Evolutionary conservation across 73 alveolate genomes (phyloP).

Genomic region (Urostyla sp.): DNA sequence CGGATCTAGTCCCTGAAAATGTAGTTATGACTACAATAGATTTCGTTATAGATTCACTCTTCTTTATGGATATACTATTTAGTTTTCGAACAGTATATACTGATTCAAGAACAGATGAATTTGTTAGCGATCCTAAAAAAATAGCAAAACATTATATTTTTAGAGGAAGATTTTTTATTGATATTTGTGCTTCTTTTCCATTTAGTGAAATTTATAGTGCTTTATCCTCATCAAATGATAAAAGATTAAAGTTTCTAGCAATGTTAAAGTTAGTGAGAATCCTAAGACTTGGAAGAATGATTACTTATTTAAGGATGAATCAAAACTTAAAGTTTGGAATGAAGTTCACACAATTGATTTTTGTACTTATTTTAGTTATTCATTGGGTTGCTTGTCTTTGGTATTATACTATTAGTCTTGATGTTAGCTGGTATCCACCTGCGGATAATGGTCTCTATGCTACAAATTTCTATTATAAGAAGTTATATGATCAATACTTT

Average conservation of each 20-base stretch:
- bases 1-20: conserved; percentile 16
- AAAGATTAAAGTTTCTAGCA: conserved; percentile 42
- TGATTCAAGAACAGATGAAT: conserved; percentile 50
- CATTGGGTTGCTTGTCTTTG: conserved; percentile 79
- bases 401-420: conserved; percentile 44
- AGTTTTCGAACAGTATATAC: conserved; percentile 56
- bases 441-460: conserved; percentile 20
- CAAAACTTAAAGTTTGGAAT: conserved; percentile 54
- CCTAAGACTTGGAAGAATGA: conserved; percentile 71
- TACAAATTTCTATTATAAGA: conserved; percentile 3
- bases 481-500: conserved; percentile 13
- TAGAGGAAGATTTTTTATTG: conserved; percentile 64
- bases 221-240: background rate
- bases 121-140: conserved; percentile 17
- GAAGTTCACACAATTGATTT: conserved; percentile 42
- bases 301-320: conserved; percentile 46
- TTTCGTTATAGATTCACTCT: conserved; percentile 26
- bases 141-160: conserved; percentile 55
- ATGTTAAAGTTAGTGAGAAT: conserved; percentile 66
- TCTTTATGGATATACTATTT: conserved; percentile 51
- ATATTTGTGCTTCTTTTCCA: conserved; percentile 63
- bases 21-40: conserved; percentile 10
- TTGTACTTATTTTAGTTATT: conserved; percentile 53
- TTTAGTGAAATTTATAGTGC: conserved; percentile 42
- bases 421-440: conserved; percentile 62